Conservation (phyloP, 306 rosid genomes). For the Acacia melanoxylon region DNA sequence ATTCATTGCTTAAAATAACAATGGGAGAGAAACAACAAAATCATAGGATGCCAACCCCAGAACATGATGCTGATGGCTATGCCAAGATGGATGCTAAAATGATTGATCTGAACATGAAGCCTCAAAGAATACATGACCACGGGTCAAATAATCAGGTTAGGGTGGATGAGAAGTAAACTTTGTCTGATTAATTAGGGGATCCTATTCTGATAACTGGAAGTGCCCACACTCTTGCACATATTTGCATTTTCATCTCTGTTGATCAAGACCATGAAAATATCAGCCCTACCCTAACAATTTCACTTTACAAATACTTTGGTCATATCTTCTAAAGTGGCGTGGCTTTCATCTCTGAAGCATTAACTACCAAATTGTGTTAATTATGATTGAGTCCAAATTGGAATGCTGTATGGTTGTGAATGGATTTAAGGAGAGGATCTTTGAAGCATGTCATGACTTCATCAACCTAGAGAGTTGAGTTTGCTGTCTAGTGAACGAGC, state of each 20-base stretch:
- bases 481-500: not conserved
- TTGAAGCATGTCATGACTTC: not conserved
- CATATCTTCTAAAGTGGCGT: not conserved
- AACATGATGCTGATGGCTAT: slow-evolving; percentile 62
- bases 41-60: slow-evolving; percentile 53
- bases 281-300: not conserved
- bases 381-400: not conserved
- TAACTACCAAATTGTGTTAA: slow-evolving; percentile 1
- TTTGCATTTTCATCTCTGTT: not conserved
- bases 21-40: slow-evolving; percentile 66
- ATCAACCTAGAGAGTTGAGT: not conserved
- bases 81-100: slow-evolving; percentile 68
- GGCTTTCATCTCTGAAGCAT: slow-evolving; percentile 17
- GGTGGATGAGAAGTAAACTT: not conserved
- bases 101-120: slow-evolving; percentile 94
- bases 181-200: slow-evolving; percentile 1
- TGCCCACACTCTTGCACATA: not conserved
- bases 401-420: slow-evolving; percentile 12
- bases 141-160: slow-evolving; percentile 87
- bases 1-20: slow-evolving; percentile 46
- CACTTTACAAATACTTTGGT: not conserved
- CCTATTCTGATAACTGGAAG: not conserved
- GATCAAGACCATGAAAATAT: not conserved
- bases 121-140: slow-evolving; percentile 82
- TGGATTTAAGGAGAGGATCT: not conserved